These are phyloP conservation scores for Lithospermum erythrorhizon DNA, from an alignment of 257 asterid species.

Conservation along the genomic window DNA sequence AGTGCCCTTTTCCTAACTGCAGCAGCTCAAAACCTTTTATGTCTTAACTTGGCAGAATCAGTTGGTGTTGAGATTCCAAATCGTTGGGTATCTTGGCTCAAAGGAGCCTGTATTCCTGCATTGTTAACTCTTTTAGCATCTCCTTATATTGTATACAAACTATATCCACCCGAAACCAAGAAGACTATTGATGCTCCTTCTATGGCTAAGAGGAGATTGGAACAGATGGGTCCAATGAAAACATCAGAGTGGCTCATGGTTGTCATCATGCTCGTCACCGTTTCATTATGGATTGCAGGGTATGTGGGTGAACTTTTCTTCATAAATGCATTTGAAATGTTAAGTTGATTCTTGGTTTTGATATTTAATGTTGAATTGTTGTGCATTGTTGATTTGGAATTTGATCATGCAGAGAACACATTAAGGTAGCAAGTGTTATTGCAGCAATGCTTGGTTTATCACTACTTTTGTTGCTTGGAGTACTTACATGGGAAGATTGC, in stretches of 20 bases:
- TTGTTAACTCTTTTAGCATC: not conserved
- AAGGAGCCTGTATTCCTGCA: not conserved
- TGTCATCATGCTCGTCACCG: slow-evolving; percentile 33
- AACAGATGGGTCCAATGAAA: slow-evolving; percentile 64
- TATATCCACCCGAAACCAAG: not conserved
- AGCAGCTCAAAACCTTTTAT: not conserved
- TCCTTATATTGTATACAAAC: not conserved
- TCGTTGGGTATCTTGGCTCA: not conserved
- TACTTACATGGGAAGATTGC: slow-evolving; percentile 69
- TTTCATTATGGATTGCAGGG: slow-evolving; percentile 74
- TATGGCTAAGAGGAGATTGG: slow-evolving; percentile 16
- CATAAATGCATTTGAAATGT: too few species aligned
- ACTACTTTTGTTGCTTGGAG: slow-evolving; percentile 43
- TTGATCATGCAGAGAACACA: slow-evolving; percentile 32
- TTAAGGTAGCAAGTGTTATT: slow-evolving; percentile 44
- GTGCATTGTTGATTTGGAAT: not conserved
- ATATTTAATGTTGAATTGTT: too few species aligned
- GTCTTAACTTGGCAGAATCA: not conserved
- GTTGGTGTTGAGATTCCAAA: not conserved
- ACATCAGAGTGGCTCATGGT: slow-evolving; percentile 69
- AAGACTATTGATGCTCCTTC: not conserved
- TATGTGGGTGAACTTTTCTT: slow-evolving; percentile 9
- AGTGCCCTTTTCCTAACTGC: not conserved
- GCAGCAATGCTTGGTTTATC: slow-evolving; percentile 71
- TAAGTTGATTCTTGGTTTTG: too few species aligned